Percentiles rank a stretch among this genome's conserved stretches.
Evolutionary conservation across 192 early-diverging fungal genomes (phyloP).

Genomic region (Umbelopsis vinacea): DNA sequence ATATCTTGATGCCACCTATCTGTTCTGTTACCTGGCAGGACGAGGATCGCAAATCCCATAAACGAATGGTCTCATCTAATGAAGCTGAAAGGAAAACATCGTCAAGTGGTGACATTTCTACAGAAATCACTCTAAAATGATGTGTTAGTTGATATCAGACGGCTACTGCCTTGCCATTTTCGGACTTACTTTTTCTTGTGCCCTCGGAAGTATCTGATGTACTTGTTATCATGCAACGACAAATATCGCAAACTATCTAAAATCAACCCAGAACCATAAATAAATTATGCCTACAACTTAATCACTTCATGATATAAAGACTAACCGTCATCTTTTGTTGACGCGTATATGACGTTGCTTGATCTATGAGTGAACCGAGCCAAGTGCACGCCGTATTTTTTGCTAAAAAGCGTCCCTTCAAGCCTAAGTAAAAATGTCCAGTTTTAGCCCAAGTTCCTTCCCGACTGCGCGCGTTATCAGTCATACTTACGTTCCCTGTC

Average conservation of each 20-base stretch:
- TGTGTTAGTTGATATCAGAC: neutral
- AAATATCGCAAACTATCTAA: slow-evolving; percentile 91
- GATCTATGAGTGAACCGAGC: slow-evolving; percentile 86
- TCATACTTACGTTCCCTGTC: slow-evolving; percentile 71
- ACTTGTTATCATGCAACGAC: slow-evolving; percentile 94
- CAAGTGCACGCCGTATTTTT: slow-evolving; percentile 93
- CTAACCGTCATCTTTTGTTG: slow-evolving; percentile 90
- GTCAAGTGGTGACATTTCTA: slow-evolving; percentile 85
- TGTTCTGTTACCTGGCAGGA: slow-evolving; percentile 58
- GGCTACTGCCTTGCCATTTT: neutral
- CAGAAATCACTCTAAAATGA: slow-evolving; percentile 62
- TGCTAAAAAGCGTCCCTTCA: slow-evolving; percentile 80
- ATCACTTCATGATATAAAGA: neutral
- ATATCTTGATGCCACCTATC: neutral
- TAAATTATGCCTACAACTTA: neutral
- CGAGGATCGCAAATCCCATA: slow-evolving; percentile 83
- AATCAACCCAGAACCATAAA: neutral
- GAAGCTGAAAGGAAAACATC: slow-evolving; percentile 85
- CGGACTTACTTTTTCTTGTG: slow-evolving; percentile 67
- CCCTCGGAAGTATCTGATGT: slow-evolving; percentile 90
- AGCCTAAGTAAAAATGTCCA: slow-evolving; percentile 42
- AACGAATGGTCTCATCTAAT: slow-evolving; percentile 72
- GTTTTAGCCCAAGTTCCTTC: neutral
- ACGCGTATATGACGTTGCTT: slow-evolving; percentile 85
- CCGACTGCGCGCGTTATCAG: neutral